Conservation (phyloP, 2,329 filamentous ascomycete genomes). For the Xylariaceae sp. region DNA sequence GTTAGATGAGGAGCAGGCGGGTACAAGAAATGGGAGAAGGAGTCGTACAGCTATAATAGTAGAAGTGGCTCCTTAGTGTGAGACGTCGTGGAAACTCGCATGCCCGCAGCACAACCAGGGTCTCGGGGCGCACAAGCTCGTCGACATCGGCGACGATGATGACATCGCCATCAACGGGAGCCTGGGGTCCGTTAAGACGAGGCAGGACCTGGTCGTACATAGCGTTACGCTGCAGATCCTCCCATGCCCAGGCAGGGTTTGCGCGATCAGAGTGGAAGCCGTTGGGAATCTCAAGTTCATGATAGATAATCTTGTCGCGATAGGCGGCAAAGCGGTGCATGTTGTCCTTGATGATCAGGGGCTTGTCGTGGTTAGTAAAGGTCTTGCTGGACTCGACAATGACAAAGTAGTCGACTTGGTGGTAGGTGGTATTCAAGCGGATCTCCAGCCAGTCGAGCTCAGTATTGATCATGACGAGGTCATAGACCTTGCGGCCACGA, state of each 20-base stretch:
- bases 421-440: conserved; percentile 53
- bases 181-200: conserved; percentile 37
- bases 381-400: conserved; percentile 57
- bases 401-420: conserved; percentile 61
- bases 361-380: conserved; percentile 55
- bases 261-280: conserved; percentile 35
- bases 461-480: conserved; percentile 59
- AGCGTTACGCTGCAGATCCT: conserved; percentile 50
- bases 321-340: conserved; percentile 50
- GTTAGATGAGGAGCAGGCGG: too few species aligned
- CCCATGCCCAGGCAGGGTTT: conserved; percentile 43
- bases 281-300: conserved; percentile 45
- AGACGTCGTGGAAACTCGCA: conserved; percentile 51
- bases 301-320: conserved; percentile 58
- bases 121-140: conserved; percentile 53
- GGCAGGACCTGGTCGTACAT: conserved; percentile 56
- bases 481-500: conserved; percentile 48
- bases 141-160: conserved; percentile 58
- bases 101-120: conserved; percentile 44
- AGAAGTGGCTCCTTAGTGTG: conserved; percentile 49
- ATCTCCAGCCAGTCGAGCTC: conserved; percentile 66
- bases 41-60: conserved; percentile 58
- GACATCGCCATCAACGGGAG: conserved; percentile 48
- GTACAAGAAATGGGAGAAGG: too few species aligned
- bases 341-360: conserved; percentile 49